Evolutionary conservation across 306 rosid genomes (phyloP), one percentile per base, ranked within the genome.

Genomic region (Comarum palustre): DNA sequence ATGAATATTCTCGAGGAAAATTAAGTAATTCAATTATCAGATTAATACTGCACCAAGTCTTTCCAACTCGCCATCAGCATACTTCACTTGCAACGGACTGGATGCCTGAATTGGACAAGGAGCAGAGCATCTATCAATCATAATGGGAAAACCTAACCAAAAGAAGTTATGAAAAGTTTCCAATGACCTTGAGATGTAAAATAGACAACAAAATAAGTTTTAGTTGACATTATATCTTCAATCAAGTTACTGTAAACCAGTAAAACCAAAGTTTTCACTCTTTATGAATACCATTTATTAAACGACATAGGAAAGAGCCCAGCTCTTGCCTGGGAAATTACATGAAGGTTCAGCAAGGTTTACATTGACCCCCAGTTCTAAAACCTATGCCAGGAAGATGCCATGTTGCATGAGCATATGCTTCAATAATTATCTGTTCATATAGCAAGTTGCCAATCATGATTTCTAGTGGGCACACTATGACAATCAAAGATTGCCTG

Each of bases 31-130:
- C 63, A 59, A 84, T 64, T 67, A 82, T 32, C 78, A 25, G 72
- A 74, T 65, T 71, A 73, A 73, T 67, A 75, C 69, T 79, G 75
- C 72, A 95, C 99, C 99, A 86, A 95, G 79, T 82, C 99, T 91
- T 88, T 95, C 99, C 92, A 95, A 81, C 86, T 95, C 99, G 81
- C 99, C 97, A 73, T 95, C 99, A 3, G 99, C 99, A 83, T 95
- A 95, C 89, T 92, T 95, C 87, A 95, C 99, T 95, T 95, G 99
- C 87, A 95, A 88, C 14, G 99, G 99, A 80, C 96, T 95, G 77
- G 97, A 84, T 80, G 99, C 99, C 99, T 95, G 90, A 68, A 85
- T 86, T 71, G 72, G 77, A 84, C 73, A 82, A 47, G 63, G 77
- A 69, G 72, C 59, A 20, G 5, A 52, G 59, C 59, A 81, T 50